A percentile compares a stretch with the other conserved stretches of the same genome.
Evolutionary conservation across 768 basidiomycete genomes (phyloP).

Genomic region (Lentinula raphanica): DNA sequence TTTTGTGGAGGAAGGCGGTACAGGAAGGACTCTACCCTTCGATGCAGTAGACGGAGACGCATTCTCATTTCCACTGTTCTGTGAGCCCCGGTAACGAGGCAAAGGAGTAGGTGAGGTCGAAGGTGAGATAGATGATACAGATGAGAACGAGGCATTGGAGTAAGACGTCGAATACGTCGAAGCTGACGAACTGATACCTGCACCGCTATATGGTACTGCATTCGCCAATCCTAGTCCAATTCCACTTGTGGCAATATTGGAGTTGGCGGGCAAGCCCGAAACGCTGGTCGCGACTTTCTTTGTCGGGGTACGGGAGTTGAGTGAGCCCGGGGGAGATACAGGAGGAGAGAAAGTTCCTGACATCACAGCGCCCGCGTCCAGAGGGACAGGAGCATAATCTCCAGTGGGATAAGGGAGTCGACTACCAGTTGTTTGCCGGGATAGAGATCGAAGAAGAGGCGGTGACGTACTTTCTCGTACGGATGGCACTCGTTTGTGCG

Average conservation of each 20-base stretch:
- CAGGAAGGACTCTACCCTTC: conserved; percentile 17
- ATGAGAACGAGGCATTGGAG: conserved; percentile 18
- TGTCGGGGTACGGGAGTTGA: conserved; percentile 12
- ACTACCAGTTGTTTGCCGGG: conserved; percentile 22
- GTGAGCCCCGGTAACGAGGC: background rate
- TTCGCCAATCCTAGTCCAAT: conserved; percentile 5
- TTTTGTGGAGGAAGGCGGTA: conserved; percentile 39
- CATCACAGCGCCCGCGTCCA: background rate
- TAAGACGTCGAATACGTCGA: conserved; percentile 7
- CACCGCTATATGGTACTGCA: background rate
- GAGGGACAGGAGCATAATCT: conserved; percentile 60
- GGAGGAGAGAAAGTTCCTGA: conserved; percentile 3
- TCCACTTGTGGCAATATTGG: conserved; percentile 9
- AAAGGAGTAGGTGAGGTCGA: background rate
- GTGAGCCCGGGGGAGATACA: background rate
- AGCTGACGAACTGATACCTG: background rate
- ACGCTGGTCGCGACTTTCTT: conserved; percentile 38
- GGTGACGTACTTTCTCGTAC: conserved; percentile 5
- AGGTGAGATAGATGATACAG: conserved; percentile 13
- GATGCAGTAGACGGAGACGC: conserved; percentile 15
- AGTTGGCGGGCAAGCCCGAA: conserved; percentile 33
- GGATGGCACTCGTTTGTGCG: conserved; percentile 2
- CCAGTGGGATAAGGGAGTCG: conserved; percentile 80
- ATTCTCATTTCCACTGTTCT: background rate
- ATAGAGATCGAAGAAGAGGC: conserved; percentile 1